phyloP scores from a whole-genome alignment of 1,284 basidiomycete species.

The Malassezia cuniculi region DNA sequence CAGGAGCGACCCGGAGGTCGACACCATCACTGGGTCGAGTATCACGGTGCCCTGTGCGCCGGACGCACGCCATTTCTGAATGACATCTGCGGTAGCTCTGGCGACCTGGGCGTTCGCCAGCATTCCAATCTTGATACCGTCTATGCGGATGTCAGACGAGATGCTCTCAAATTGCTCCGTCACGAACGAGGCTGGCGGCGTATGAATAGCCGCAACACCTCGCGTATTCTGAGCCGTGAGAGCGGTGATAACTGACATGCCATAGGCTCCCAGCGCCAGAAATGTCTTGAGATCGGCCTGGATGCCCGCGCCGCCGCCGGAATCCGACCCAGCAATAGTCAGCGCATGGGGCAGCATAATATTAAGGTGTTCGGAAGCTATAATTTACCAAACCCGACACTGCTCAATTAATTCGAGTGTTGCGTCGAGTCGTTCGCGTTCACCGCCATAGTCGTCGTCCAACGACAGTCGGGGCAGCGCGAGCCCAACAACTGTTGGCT shows the following conservation, averaged over 20 bases:
- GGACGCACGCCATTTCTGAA: constrained; percentile 12
- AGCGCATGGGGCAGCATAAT: constrained; percentile 50
- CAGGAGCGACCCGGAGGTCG: constrained; percentile 74
- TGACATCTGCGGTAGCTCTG: constrained; percentile 34
- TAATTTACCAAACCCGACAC: constrained; percentile 11
- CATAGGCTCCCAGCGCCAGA: constrained; percentile 66
- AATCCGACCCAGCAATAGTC: constrained; percentile 74
- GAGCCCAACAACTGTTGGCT: constrained; percentile 9
- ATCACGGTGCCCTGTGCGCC: constrained; percentile 14
- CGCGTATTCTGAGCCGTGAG: constrained; percentile 81
- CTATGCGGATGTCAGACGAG: constrained; percentile 60
- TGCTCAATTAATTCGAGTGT: neutral
- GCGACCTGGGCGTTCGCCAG: constrained; percentile 49
- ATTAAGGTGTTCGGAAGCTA: too few relatives aligned
- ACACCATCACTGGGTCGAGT: constrained; percentile 68
- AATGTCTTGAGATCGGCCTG: constrained; percentile 65
- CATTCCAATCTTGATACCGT: constrained; percentile 84
- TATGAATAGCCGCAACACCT: constrained; percentile 57
- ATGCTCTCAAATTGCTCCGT: constrained; percentile 57
- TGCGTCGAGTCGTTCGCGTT: constrained; percentile 2
- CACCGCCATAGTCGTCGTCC: neutral
- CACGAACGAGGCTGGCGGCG: constrained; percentile 37
- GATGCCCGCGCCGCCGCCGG: constrained; percentile 77
- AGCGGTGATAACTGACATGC: constrained; percentile 73
- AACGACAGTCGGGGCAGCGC: constrained; percentile 3